Conservation (phyloP, 2,329 filamentous ascomycete genomes). For the Torrubiellomyces zombiae region DNA sequence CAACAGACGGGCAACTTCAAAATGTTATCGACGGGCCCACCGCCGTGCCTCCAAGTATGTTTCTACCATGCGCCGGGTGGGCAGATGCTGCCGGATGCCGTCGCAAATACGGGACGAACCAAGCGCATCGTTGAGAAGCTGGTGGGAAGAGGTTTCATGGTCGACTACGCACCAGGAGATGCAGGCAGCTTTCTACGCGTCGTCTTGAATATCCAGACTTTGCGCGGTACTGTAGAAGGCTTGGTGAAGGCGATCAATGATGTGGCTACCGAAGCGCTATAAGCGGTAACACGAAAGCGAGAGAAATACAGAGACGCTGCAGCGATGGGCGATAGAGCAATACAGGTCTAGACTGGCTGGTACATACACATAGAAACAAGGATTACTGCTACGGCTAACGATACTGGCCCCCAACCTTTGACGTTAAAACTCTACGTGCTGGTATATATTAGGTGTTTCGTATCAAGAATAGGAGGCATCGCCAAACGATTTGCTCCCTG, state of each 20-base stretch:
- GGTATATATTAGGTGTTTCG: no score
- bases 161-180: conserved; percentile 42
- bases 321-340: neutral
- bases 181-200: conserved; percentile 41
- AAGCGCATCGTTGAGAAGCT: conserved; percentile 29
- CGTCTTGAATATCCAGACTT: conserved; percentile 40
- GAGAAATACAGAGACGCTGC: neutral
- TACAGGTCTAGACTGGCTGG: no score
- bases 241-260: conserved; percentile 36
- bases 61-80: conserved; percentile 64
- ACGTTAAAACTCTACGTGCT: no score
- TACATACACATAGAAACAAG: no score
- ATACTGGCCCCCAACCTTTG: no score
- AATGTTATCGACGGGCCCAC: conserved; percentile 58
- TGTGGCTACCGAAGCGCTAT: conserved; percentile 17
- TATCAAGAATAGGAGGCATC: no score
- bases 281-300: neutral
- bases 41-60: conserved; percentile 85
- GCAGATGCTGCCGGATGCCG: conserved; percentile 22
- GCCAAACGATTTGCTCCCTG: no score
- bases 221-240: conserved; percentile 31
- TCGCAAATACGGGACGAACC: conserved; percentile 32
- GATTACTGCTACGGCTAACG: no score
- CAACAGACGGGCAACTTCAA: conserved; percentile 41
- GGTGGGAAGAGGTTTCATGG: conserved; percentile 38